A percentile compares a stretch with the other conserved stretches of the same genome.
Conservation (phyloP, 2,329 filamentous ascomycete genomes). For the Trichoderma afroharzianum region DNA sequence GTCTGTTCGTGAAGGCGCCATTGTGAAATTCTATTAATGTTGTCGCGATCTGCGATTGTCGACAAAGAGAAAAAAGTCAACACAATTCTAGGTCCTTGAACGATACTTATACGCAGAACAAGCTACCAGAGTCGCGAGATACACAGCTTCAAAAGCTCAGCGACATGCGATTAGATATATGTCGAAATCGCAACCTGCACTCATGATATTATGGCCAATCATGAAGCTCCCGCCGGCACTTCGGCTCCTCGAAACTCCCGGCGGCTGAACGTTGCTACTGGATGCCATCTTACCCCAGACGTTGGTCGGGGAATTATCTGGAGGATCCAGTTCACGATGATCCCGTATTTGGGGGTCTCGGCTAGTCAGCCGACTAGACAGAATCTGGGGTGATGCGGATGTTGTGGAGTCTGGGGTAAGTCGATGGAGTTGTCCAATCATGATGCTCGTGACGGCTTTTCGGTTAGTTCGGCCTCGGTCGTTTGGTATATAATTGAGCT, state of each 20-base stretch:
- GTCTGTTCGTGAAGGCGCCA: slow-evolving; percentile 13
- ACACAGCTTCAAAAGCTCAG: background rate
- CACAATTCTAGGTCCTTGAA: background rate
- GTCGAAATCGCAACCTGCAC: background rate
- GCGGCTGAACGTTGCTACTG: background rate
- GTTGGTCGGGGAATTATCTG: background rate
- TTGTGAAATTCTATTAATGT: background rate
- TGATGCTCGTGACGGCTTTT: background rate
- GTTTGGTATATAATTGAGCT: slow-evolving; percentile 2
- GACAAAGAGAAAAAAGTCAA: background rate
- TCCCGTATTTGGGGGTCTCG: background rate
- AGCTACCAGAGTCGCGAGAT: background rate
- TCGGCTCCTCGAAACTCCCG: background rate
- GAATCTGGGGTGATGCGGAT: background rate
- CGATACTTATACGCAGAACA: background rate
- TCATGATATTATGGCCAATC: background rate
- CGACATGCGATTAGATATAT: background rate
- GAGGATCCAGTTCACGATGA: background rate
- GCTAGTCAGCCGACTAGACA: background rate
- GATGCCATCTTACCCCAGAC: background rate
- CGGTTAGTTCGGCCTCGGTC: background rate
- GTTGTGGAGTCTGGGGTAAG: background rate
- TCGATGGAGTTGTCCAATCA: slow-evolving; percentile 3
- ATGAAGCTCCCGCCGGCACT: background rate
- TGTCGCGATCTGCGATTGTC: background rate